These are phyloP conservation scores for Annulohypoxylon moriforme DNA, from an alignment of 495 filamentous ascomycete species.

Conservation along the genomic window DNA sequence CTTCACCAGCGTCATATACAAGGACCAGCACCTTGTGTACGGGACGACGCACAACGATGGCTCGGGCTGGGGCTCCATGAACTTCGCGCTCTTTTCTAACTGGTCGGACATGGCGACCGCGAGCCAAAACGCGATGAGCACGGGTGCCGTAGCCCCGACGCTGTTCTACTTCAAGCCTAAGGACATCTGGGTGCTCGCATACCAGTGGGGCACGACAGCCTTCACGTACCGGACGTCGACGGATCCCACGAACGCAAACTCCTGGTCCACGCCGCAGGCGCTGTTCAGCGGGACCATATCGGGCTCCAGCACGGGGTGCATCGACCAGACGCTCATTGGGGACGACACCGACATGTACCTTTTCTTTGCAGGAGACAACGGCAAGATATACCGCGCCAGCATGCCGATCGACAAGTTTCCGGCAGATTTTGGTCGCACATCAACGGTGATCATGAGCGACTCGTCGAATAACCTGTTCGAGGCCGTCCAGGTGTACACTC, in stretches of 20 bases:
- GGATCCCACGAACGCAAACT: slow-evolving; percentile 66
- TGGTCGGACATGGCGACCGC: slow-evolving; percentile 66
- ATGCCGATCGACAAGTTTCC: slow-evolving; percentile 72
- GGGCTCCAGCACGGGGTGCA: slow-evolving; percentile 59
- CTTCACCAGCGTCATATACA: slow-evolving; percentile 63
- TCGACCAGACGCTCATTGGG: slow-evolving; percentile 71
- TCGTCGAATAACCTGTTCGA: slow-evolving; percentile 68
- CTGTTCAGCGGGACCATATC: slow-evolving; percentile 68
- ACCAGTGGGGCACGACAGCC: slow-evolving; percentile 68
- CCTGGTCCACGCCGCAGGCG: slow-evolving; percentile 64
- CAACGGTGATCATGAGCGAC: slow-evolving; percentile 62
- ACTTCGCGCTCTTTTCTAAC: slow-evolving; percentile 65
- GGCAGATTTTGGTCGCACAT: slow-evolving; percentile 63
- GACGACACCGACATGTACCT: slow-evolving; percentile 69
- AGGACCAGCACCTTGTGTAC: slow-evolving; percentile 68
- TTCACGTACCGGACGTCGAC: slow-evolving; percentile 70
- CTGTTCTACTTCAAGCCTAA: slow-evolving; percentile 72
- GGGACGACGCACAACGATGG: slow-evolving; percentile 55
- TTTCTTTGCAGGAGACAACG: slow-evolving; percentile 74
- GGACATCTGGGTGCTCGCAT: slow-evolving; percentile 68
- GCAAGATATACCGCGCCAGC: slow-evolving; percentile 69
- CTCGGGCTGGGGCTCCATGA: slow-evolving; percentile 65
- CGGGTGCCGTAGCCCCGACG: slow-evolving; percentile 66
- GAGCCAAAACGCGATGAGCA: slow-evolving; percentile 62
- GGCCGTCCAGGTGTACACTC: slow-evolving; percentile 71